phyloP scores from a whole-genome alignment of 371 early-diverging fungal genomes.

The Capillidium heterosporum region DNA sequence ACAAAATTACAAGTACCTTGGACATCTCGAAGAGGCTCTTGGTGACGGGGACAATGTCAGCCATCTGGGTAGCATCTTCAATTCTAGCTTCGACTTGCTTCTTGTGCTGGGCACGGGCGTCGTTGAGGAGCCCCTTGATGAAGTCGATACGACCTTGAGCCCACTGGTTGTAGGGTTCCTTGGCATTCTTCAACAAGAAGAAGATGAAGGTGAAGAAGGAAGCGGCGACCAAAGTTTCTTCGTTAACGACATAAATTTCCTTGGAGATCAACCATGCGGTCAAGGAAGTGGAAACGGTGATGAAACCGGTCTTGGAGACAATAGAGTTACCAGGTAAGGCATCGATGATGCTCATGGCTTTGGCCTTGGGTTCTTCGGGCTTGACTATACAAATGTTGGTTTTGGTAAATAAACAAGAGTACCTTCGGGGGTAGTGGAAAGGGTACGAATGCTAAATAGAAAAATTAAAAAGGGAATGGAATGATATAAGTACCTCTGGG shows the following conservation, averaged over 20 bases:
- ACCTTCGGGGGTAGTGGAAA: not conserved
- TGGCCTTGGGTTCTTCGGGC: conserved; percentile 8
- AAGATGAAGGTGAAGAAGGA: conserved; percentile 54
- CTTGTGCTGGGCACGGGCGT: conserved; percentile 87
- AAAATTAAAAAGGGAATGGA: not conserved
- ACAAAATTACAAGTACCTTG: conserved; percentile 23
- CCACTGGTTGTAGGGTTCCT: conserved; percentile 77
- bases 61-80: conserved; percentile 73
- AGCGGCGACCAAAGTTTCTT: conserved; percentile 71
- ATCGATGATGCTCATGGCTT: conserved; percentile 75
- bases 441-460: not conserved
- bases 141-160: conserved; percentile 38
- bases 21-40: conserved; percentile 84
- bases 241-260: conserved; percentile 91
- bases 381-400: not conserved
- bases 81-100: conserved; percentile 72
- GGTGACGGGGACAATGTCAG: conserved; percentile 83
- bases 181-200: conserved; percentile 50
- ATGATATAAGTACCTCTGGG: not conserved
- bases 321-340: conserved; percentile 78
- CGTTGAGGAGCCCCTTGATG: conserved; percentile 56
- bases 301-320: conserved; percentile 74
- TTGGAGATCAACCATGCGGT: conserved; percentile 81
- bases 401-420: not conserved
- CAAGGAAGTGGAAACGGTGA: conserved; percentile 64